These are phyloP conservation scores for Quercus lobata DNA, from an alignment of 331 rosid genomes.

Conservation along the genomic window DNA sequence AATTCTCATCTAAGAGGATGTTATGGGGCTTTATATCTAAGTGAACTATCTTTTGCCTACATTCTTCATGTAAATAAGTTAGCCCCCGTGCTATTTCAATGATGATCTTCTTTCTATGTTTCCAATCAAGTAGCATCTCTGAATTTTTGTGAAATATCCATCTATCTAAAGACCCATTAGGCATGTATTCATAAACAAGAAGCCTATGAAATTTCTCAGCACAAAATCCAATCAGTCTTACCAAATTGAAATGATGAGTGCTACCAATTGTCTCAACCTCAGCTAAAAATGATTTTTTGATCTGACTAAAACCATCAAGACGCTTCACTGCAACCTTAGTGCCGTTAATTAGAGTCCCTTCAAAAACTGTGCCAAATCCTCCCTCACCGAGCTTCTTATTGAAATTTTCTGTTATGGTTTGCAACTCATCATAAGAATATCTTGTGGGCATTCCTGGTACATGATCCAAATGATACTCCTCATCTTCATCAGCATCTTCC, in stretches of 20 bases:
- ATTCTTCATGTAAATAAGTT: constrained; percentile 22
- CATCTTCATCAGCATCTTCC: not conserved
- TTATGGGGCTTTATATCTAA: constrained; percentile 10
- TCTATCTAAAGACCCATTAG: constrained; percentile 8
- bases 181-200: constrained; percentile 15
- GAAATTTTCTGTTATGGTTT: not conserved
- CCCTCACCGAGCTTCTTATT: not conserved
- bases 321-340: constrained; percentile 15
- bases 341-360: constrained; percentile 16
- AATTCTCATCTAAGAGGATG: constrained; percentile 11
- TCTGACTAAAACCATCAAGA: not conserved
- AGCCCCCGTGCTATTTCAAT: constrained; percentile 14
- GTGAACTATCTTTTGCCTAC: constrained; percentile 12
- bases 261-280: constrained; percentile 21
- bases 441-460: not conserved
- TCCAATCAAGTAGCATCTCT: not conserved
- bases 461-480: not conserved
- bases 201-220: constrained; percentile 11
- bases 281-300: constrained; percentile 11
- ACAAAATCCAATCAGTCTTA: constrained; percentile 12
- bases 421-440: constrained; percentile 1
- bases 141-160: not conserved
- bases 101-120: constrained; percentile 7
- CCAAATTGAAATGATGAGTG: constrained; percentile 12
- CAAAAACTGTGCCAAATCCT: constrained; percentile 10